Evolutionary conservation across 1,284 basidiomycete species (phyloP).

Genomic region (Prillingera fragicola): DNA sequence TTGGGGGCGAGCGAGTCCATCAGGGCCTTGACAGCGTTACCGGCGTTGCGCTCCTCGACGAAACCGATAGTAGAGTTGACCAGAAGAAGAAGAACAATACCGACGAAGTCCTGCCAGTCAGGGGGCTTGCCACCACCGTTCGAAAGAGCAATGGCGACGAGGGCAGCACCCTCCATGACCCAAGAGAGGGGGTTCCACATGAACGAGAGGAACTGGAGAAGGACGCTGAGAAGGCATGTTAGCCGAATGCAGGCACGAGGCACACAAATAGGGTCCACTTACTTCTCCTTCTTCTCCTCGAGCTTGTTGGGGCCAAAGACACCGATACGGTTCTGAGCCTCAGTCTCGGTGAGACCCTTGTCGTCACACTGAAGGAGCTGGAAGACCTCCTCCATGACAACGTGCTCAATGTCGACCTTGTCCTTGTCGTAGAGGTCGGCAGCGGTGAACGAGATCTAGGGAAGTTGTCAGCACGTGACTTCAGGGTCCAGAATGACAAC

Average conservation of each 20-base stretch:
- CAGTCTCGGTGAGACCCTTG: constrained; percentile 67
- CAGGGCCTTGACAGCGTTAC: constrained; percentile 97
- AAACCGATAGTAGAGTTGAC: constrained; percentile 97
- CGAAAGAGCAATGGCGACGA: constrained; percentile 92
- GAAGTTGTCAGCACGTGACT: background rate
- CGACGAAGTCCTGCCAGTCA: constrained; percentile 96
- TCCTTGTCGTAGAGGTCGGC: constrained; percentile 88
- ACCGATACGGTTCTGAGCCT: constrained; percentile 78
- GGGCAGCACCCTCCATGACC: constrained; percentile 98
- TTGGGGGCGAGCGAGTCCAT: constrained; percentile 99
- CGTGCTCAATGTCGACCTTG: constrained; percentile 96
- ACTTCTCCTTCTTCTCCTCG: constrained; percentile 79
- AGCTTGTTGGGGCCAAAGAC: constrained; percentile 97
- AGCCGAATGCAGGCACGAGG: background rate
- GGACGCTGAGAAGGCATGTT: constrained; percentile 28
- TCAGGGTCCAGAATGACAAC: too few species aligned
- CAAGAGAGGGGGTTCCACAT: constrained; percentile 99
- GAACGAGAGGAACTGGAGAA: constrained; percentile 79
- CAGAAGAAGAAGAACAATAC: constrained; percentile 86
- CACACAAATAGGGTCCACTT: constrained; percentile 7
- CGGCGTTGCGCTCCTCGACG: constrained; percentile 94
- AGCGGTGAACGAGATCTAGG: constrained; percentile 44
- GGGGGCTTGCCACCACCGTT: constrained; percentile 80
- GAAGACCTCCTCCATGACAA: constrained; percentile 95
- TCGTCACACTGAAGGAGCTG: constrained; percentile 82